Conservation (phyloP, 2,329 filamentous ascomycete genomes). For the Colletotrichum kahawae region DNA sequence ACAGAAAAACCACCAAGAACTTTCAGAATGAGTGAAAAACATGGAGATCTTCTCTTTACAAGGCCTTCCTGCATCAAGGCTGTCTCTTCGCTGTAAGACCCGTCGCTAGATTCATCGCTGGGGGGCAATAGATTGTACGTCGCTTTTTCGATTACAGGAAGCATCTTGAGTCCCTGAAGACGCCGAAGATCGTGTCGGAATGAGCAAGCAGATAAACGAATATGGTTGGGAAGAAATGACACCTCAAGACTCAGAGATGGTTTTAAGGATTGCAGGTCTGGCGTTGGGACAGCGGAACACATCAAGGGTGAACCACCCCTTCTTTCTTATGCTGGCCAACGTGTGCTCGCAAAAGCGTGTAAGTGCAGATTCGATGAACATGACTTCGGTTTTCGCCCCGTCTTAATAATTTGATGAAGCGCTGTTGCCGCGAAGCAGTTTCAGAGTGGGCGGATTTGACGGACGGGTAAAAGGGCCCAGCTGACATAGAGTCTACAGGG, state of each 20-base stretch:
- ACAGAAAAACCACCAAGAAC: neutral
- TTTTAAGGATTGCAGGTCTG: neutral
- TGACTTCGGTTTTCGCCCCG: neutral
- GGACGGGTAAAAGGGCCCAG: neutral
- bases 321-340: neutral
- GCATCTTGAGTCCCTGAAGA: neutral
- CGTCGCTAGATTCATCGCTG: neutral
- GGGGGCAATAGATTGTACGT: neutral
- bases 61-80: neutral
- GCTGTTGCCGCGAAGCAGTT: neutral
- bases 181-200: neutral
- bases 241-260: neutral
- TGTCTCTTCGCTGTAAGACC: neutral
- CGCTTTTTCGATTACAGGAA: neutral
- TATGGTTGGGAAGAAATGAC: accelerated
- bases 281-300: neutral
- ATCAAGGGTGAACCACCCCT: neutral
- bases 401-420: neutral
- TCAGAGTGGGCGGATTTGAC: accelerated
- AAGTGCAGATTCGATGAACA: neutral
- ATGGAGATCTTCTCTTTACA: neutral
- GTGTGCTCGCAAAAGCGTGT: neutral
- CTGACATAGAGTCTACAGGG: neutral
- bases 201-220: accelerated
- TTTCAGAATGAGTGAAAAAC: neutral